Evolutionary conservation across 2,329 filamentous ascomycete genomes (phyloP).

Genomic region (Exophiala xenobiotica): DNA sequence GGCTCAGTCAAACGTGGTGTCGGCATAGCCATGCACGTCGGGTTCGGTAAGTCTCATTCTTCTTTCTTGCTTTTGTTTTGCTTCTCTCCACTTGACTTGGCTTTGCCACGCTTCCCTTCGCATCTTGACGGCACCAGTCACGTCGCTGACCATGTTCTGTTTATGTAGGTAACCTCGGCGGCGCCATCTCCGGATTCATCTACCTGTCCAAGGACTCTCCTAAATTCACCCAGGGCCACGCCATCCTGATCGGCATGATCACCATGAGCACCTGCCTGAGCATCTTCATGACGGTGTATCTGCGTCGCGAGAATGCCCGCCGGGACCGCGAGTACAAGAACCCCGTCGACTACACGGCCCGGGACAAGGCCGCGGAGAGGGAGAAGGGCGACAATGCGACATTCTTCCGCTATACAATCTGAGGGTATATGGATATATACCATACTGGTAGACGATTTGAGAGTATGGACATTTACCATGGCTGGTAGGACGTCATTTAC

Average conservation of each 20-base stretch:
- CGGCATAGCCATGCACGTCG: conserved; percentile 85
- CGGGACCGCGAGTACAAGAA: conserved; percentile 22
- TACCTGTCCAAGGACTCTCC: conserved; percentile 61
- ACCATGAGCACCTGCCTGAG: conserved; percentile 65
- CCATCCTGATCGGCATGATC: conserved; percentile 68
- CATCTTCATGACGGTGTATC: conserved; percentile 37
- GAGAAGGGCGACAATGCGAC: conserved; percentile 24
- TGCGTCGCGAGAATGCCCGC: conserved; percentile 27
- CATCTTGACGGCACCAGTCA: conserved; percentile 43
- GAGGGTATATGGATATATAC: neutral
- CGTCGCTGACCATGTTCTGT: neutral
- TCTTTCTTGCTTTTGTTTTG: conserved; percentile 46
- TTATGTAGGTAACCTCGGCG: conserved; percentile 32
- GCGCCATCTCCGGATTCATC: conserved; percentile 59
- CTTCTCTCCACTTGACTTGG: neutral
- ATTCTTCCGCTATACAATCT: conserved; percentile 25
- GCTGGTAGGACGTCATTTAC: no score
- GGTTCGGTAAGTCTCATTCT: conserved; percentile 88
- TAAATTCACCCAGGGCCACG: conserved; percentile 64
- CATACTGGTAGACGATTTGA: no score
- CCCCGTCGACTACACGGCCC: conserved; percentile 10
- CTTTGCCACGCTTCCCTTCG: neutral
- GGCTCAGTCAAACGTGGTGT: conserved; percentile 87
- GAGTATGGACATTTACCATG: no score
- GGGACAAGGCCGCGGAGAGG: conserved; percentile 22